phyloP scores from a whole-genome alignment of 2,329 filamentous ascomycete species.

The Trichoderma harzianum region DNA sequence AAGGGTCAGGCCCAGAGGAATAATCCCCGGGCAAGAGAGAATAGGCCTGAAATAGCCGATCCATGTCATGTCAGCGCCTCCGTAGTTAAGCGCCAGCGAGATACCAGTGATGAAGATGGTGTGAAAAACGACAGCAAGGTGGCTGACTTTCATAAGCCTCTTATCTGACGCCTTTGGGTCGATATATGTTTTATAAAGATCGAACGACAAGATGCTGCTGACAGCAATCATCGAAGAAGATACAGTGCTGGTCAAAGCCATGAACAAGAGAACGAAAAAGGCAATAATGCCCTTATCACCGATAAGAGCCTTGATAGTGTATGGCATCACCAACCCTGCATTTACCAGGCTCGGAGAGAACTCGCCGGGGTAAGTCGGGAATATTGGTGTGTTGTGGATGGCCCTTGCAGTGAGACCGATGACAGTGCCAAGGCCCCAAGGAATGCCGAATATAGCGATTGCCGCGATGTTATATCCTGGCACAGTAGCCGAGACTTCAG shows the following conservation, averaged over 20 bases:
- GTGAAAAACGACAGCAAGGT: conserved; percentile 8
- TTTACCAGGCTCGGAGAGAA: conserved; percentile 3
- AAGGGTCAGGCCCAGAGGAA: conserved; percentile 9
- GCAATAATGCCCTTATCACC: conserved; percentile 12
- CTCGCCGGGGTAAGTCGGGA: conserved; percentile 14
- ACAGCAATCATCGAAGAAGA: conserved; percentile 17
- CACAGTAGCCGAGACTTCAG: conserved; percentile 11
- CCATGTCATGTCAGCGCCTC: conserved; percentile 15
- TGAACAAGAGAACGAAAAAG: conserved; percentile 16
- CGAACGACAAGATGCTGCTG: conserved; percentile 15
- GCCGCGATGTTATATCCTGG: conserved; percentile 14
- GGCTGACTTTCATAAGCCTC: conserved; percentile 10
- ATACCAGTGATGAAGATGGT: conserved; percentile 15
- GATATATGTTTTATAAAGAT: conserved; percentile 15
- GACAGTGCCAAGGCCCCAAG: conserved; percentile 15
- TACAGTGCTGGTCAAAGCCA: conserved; percentile 12
- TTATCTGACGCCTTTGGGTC: conserved; percentile 13
- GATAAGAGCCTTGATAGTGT: conserved; percentile 13
- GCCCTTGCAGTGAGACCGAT: conserved; percentile 15
- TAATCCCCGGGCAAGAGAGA: conserved; percentile 15
- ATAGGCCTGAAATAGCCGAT: conserved; percentile 18
- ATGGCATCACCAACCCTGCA: conserved; percentile 14
- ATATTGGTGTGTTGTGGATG: conserved; percentile 13
- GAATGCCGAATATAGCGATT: conserved; percentile 14
- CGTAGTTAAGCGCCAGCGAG: conserved; percentile 15